Evolutionary conservation across 345 rosid genomes (phyloP), one percentile per base, ranked within the genome.

Genomic region (Anacardium occidentale): DNA sequence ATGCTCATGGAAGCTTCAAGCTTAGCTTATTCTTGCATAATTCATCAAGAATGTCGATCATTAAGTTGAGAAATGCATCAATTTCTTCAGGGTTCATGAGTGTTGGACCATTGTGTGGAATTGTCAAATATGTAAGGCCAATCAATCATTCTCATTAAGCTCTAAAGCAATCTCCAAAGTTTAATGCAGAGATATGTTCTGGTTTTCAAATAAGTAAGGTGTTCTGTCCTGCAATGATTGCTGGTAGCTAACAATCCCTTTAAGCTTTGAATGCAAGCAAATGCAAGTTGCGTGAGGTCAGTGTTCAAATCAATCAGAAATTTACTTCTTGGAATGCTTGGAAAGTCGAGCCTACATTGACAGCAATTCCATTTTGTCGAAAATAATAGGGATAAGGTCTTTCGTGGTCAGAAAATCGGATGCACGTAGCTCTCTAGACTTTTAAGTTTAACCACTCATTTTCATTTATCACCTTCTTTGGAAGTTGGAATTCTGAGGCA

Each of bases 261-360:
- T 65, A 73, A 18, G 22, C 79, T 74, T 69, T 13, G 20, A 77
- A 56, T 71, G 81, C 60, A 65, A 74, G 85, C 80, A 62, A 37
- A 72, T 34, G 74, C 71, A 67, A 79, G 71, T 77, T 64, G 81
- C 75, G 42, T 60, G 55, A n/a, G 47, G 70, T 56, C 54, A 32
- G 52, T 71, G 76, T 76, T 67, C 72, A 50, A 50, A 50, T 13
- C 53, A 53, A 58, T 68, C 70, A 76, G 76, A 25, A 26, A 29
- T 64, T 59, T 54, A 69, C 70, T 66, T 56, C 68, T 53, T 71
- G 5, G 66, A 40, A 26, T 20, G 67, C 56, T 26, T 17, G 17
- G 48, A 62, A 69, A 62, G 59, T 18, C 24, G 24, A 55, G 40
- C 54, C 56, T 34, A 21, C 22, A 57, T 20, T 18, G 32, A 44